phyloP scores from a whole-genome alignment of 2,329 filamentous ascomycete species.

The Pseudogymnoascus sp. region DNA sequence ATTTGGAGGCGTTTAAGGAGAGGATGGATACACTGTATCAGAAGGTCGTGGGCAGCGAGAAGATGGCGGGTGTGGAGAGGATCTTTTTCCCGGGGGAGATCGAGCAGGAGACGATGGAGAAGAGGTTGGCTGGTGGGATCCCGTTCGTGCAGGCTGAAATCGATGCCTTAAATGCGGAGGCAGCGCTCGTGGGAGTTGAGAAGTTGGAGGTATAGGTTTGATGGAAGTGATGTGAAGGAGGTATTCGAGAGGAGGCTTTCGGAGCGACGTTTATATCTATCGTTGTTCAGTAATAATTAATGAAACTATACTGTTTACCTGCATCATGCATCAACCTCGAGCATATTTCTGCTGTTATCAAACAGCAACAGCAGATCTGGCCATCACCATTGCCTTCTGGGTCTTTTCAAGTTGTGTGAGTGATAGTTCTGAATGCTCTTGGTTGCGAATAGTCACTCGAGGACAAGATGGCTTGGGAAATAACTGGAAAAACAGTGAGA shows the following conservation, averaged over 20 bases:
- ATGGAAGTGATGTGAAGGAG: neutral
- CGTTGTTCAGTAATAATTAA: neutral
- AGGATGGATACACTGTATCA: slow-evolving; percentile 52
- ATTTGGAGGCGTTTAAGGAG: slow-evolving; percentile 59
- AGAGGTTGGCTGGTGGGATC: slow-evolving; percentile 49
- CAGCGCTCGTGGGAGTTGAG: slow-evolving; percentile 36
- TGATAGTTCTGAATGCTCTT: neutral
- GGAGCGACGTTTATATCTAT: neutral
- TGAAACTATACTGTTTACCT: neutral
- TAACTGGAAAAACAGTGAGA: neutral
- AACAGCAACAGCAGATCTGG: neutral
- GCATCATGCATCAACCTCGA: neutral
- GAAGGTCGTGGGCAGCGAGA: slow-evolving; percentile 46
- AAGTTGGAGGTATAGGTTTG: slow-evolving; percentile 1
- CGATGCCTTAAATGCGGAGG: slow-evolving; percentile 49
- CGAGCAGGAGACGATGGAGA: slow-evolving; percentile 47
- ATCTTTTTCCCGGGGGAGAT: slow-evolving; percentile 58
- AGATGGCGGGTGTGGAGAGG: slow-evolving; percentile 47
- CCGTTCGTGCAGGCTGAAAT: slow-evolving; percentile 51
- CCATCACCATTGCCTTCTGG: neutral
- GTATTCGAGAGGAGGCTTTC: neutral
- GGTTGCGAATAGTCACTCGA: neutral
- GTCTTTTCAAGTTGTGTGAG: neutral
- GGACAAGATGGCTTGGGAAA: neutral
- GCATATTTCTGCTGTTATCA: neutral